These are phyloP conservation scores for Aspergillus sp. DNA, from an alignment of 2,329 filamentous ascomycete genomes.

Conservation along the genomic window DNA sequence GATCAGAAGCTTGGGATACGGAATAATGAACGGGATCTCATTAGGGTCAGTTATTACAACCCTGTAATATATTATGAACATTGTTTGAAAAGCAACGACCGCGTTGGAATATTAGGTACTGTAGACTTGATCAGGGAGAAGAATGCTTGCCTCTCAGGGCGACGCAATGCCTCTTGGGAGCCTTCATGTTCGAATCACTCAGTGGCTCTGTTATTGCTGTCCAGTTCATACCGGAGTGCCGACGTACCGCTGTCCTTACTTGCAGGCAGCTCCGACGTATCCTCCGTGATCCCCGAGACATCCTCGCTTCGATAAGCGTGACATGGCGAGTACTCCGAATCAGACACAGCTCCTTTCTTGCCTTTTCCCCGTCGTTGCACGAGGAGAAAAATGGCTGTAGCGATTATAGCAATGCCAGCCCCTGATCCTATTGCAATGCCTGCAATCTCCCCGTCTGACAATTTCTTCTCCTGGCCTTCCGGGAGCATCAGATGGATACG, in stretches of 20 bases:
- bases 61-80: no score
- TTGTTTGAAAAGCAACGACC: no score
- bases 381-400: not conserved
- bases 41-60: no score
- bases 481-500: not conserved
- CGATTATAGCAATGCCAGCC: not conserved
- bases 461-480: not conserved
- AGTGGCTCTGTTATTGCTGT: not conserved
- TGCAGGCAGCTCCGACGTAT: not conserved
- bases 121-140: no score
- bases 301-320: not conserved
- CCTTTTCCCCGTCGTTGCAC: not conserved
- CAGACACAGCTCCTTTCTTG: not conserved
- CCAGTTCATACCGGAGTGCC: not conserved
- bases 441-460: not conserved
- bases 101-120: no score
- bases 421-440: not conserved
- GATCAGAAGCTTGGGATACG: no score
- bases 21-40: no score
- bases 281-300: not conserved
- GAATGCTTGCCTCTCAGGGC: no score
- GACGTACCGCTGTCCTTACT: not conserved
- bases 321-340: not conserved
- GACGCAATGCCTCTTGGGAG: no score
- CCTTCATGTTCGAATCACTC: no score